Evolutionary conservation across 495 filamentous ascomycete genomes (phyloP).

Genomic region (Pseudevernia furfuracea): DNA sequence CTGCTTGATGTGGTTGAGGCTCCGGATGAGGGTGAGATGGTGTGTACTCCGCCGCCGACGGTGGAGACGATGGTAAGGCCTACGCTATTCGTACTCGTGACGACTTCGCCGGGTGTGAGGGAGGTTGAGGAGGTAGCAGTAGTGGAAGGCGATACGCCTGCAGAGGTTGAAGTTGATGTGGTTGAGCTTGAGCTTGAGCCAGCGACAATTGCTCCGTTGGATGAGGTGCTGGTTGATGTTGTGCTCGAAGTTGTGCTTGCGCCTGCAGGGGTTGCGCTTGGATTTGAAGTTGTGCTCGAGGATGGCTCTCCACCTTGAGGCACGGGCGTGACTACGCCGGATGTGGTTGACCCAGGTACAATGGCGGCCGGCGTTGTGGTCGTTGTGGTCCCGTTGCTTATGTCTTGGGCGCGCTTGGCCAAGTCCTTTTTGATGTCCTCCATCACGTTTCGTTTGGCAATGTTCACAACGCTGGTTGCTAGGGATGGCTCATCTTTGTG

Average conservation of each 20-base stretch:
- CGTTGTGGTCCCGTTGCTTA: constrained; percentile 18
- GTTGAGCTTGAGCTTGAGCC: constrained; percentile 9
- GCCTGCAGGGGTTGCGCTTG: constrained; percentile 16
- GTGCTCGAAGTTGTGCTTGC: constrained; percentile 16
- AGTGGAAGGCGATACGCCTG: constrained; percentile 8
- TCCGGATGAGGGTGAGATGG: constrained; percentile 27
- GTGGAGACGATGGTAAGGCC: constrained; percentile 25
- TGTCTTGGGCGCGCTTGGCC: constrained; percentile 24
- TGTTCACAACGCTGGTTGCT: constrained; percentile 37
- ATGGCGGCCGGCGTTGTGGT: constrained; percentile 8
- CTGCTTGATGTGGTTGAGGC: constrained; percentile 29
- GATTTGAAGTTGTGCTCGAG: constrained; percentile 7
- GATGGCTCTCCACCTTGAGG: constrained; percentile 9
- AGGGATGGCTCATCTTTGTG: constrained; percentile 40
- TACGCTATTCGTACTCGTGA: constrained; percentile 23
- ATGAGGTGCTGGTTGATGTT: constrained; percentile 19
- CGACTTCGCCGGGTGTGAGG: constrained; percentile 22
- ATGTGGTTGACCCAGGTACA: not conserved
- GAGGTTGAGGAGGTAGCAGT: constrained; percentile 17
- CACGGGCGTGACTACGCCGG: constrained; percentile 11
- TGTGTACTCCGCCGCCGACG: constrained; percentile 24
- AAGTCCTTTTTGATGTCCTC: constrained; percentile 20
- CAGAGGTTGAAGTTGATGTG: constrained; percentile 9
- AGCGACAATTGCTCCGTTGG: constrained; percentile 15
- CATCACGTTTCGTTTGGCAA: constrained; percentile 33